A percentile compares a stretch with the other conserved stretches of the same genome.
Evolutionary conservation across 331 rosid genomes (phyloP).

Genomic region (Saraca asoca): DNA sequence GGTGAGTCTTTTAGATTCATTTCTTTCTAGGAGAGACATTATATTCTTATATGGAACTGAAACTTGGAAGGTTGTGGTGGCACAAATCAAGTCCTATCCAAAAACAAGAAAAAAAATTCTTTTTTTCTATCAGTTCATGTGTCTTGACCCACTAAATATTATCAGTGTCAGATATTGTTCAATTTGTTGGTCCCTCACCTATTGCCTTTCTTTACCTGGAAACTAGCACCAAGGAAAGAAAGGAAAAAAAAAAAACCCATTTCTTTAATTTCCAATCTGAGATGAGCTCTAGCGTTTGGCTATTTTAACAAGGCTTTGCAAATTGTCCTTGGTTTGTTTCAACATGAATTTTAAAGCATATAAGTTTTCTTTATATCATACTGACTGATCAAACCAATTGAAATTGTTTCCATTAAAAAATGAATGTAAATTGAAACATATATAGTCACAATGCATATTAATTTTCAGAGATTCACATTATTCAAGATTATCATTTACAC

Average conservation of each 20-base stretch:
- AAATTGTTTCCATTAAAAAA: neutral
- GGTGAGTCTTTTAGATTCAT: constrained; percentile 15
- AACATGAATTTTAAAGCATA: too few species aligned
- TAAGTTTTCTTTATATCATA: too few species aligned
- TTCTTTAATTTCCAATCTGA: constrained; percentile 1
- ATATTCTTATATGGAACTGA: constrained; percentile 26
- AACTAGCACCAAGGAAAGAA: constrained; percentile 27
- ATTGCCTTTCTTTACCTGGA: constrained; percentile 31
- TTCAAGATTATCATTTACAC: constrained; percentile 11
- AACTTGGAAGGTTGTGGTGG: constrained; percentile 40
- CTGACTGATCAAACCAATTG: neutral
- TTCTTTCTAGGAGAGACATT: constrained; percentile 24
- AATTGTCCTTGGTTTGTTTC: neutral
- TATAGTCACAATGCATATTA: neutral
- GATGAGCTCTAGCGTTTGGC: constrained; percentile 5
- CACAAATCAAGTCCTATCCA: constrained; percentile 3
- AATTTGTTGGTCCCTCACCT: constrained; percentile 45
- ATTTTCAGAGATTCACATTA: neutral
- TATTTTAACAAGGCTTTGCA: neutral
- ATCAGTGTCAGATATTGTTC: constrained; percentile 44
- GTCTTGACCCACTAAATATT: constrained; percentile 34
- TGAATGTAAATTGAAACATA: neutral
- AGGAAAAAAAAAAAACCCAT: neutral
- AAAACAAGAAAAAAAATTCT: neutral
- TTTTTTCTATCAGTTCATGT: constrained; percentile 15